Base-by-base conservation (phyloP, 176 grass and related monocot genomes). In the Musa troglodytarum region DNA sequence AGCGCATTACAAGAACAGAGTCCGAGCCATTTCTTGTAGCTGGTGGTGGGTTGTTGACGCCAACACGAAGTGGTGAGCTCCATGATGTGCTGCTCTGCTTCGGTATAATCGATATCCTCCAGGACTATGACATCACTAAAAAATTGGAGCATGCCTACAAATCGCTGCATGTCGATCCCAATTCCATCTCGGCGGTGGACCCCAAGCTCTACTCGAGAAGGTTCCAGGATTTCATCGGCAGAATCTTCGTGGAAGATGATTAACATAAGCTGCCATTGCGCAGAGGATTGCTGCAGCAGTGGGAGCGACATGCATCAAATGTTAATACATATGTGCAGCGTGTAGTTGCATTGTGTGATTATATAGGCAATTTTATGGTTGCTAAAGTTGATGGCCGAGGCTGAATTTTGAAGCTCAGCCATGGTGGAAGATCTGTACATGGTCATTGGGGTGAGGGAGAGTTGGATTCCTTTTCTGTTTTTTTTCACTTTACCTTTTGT, bases 151-250 rank as follows among this genome's bases (percentile, higher is more conserved):
- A 88, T 81, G 81, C 51, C 72, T 96, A 90, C 81, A 96, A 96
- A 74, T 96, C 93, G 1, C 56, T 96, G 1, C 90, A 90, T 73
- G 89, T 85, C 7, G 87, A 96, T 70, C 87, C 93, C 14, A 92
- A 88, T 74, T 96, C 93, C 0, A 92, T 96, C 43, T 96, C 93
- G 10, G 89, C 93, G 0, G 90, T 96, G 50, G 87, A 87, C 72
- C 93, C 93, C 0, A 96, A 92, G 82, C 88, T 88, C 57, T 96
- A 96, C 26, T 96, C 93, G 1, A 92, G 83, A 78, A 86, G 93
- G 80, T 96, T 96, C 66, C 89, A 90, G 78, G 93, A 96, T 61
- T 96, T 96, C 72, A 87, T 96, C 1, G 69, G 83, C 75, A 88
- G 83, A 85, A 86, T 90, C 81, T 96, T 96, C 58, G 85, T 92